These are phyloP conservation scores for Penicillium argentinense DNA, from an alignment of 495 filamentous ascomycete species.

Conservation along the genomic window DNA sequence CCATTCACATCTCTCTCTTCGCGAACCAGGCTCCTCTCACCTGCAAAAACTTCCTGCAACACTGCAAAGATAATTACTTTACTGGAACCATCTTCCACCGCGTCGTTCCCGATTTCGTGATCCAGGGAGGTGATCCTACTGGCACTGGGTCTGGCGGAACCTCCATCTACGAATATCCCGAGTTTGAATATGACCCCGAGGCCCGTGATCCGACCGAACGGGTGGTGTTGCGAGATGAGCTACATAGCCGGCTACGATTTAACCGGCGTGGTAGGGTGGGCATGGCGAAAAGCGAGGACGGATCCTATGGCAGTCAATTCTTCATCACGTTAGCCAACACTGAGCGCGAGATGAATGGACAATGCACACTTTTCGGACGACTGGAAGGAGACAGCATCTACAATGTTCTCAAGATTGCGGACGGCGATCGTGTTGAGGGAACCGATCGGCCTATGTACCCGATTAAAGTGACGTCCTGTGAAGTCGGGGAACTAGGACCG, in stretches of 20 bases:
- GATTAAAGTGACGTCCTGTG: constrained; percentile 71
- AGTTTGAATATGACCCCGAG: constrained; percentile 70
- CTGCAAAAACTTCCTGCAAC: constrained; percentile 93
- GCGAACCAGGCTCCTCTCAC: constrained; percentile 89
- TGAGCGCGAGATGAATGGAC: constrained; percentile 78
- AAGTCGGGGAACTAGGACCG: constrained; percentile 77
- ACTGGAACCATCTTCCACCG: constrained; percentile 90
- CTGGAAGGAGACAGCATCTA: constrained; percentile 94
- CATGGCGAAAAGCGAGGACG: constrained; percentile 76
- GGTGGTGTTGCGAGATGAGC: constrained; percentile 79
- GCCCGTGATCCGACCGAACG: constrained; percentile 54
- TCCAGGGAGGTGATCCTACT: constrained; percentile 93
- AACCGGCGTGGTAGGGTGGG: constrained; percentile 88
- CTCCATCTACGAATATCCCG: constrained; percentile 83
- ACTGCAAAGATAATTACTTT: constrained; percentile 93
- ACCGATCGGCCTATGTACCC: constrained; percentile 88
- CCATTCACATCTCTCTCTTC: constrained; percentile 88
- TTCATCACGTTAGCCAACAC: constrained; percentile 85
- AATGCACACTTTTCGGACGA: constrained; percentile 93
- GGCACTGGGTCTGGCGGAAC: constrained; percentile 91
- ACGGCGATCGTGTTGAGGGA: constrained; percentile 76
- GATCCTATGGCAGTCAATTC: constrained; percentile 90
- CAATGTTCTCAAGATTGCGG: constrained; percentile 89
- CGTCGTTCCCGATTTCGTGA: constrained; percentile 83
- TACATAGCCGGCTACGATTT: constrained; percentile 88